Evolutionary conservation across 2,329 filamentous ascomycete genomes (phyloP), one percentile per base, ranked within the genome.

Genomic region (Biscogniauxia mediterranea): DNA sequence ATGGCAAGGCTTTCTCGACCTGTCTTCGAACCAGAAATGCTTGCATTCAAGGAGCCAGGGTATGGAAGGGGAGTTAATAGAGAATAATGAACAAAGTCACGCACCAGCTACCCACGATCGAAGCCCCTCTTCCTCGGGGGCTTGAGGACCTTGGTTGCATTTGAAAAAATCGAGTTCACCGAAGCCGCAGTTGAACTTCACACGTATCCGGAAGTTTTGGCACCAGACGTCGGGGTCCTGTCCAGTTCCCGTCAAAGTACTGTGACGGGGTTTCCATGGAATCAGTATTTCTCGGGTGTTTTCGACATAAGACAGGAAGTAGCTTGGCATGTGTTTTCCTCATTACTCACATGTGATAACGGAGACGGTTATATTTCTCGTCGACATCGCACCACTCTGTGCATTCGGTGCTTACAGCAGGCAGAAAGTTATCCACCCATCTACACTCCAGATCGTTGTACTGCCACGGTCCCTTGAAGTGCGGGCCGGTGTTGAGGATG

Each of bases 311-410:
- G 3, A 19, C 19, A 26, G 15, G 11, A 51, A 20, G 32, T 19
- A 56, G 20, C 6, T 5, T n/a, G 7, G 25, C 6, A 38, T 52
- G 15, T 46, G 5, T 19, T 57, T 25, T 25, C 11, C 15, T 56
- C 15, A 21, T 17, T 19, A 46, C 65, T 67, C 38, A 67, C 65
- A 68, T 64, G 15, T 67, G 63, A 28, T 66, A 68, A 32, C 61
- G 55, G 2, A 66, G 52, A 5, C 63, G 62, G 19, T 61, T 56
- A 20, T 53, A 60, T 51, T 32, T 17, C 3, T 59, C 54, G 8
- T 60, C 50, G 52, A 59, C 60, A 42, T 64, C 60, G 53, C 65
- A 67, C 32, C 65, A 67, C 23, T 68, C 66, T 3, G 62, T 66
- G 52, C 63, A 68, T 13, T 63, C 60, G 5, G 59, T 63, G 2